A percentile compares a stretch with the other conserved stretches of the same genome.
phyloP scores from a whole-genome alignment of 768 basidiomycete genomes.

The Lenzites betulinus region DNA sequence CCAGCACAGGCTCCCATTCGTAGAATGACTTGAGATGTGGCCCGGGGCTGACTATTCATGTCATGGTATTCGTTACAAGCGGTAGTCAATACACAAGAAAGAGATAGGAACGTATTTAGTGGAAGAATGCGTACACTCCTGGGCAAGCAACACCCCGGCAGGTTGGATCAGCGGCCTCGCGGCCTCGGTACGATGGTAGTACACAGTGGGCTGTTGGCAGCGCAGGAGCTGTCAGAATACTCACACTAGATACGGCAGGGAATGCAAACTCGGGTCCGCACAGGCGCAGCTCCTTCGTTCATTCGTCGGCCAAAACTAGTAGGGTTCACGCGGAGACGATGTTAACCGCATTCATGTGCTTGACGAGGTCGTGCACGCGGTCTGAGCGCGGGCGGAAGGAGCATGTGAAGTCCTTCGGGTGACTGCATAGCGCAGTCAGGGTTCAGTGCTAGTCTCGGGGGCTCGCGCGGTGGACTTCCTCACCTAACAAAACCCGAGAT shows the following conservation, averaged over 20 bases:
- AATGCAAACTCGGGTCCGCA: background rate
- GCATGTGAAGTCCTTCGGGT: conserved; percentile 14
- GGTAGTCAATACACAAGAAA: background rate
- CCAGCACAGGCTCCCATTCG: background rate
- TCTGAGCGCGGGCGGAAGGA: conserved; percentile 8
- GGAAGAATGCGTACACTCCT: conserved; percentile 7
- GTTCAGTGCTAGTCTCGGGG: background rate
- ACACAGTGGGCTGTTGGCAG: background rate
- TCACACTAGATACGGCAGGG: conserved; percentile 6
- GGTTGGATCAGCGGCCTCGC: background rate
- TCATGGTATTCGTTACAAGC: too few species aligned
- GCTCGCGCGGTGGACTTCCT: background rate
- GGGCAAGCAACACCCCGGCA: background rate
- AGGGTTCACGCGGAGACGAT: background rate
- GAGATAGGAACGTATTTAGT: background rate
- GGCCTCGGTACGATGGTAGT: background rate
- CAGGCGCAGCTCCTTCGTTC: background rate
- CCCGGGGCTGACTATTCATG: too few species aligned
- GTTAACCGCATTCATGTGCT: conserved; percentile 7
- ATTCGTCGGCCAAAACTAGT: too few species aligned
- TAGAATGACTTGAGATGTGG: too few species aligned
- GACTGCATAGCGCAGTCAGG: background rate
- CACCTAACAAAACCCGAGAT: conserved; percentile 35
- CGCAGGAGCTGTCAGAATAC: conserved; percentile 7
- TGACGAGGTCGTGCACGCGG: conserved; percentile 1